Conservation (phyloP, 2,329 filamentous ascomycete genomes). For the Penicillium fuscoglaucum region DNA sequence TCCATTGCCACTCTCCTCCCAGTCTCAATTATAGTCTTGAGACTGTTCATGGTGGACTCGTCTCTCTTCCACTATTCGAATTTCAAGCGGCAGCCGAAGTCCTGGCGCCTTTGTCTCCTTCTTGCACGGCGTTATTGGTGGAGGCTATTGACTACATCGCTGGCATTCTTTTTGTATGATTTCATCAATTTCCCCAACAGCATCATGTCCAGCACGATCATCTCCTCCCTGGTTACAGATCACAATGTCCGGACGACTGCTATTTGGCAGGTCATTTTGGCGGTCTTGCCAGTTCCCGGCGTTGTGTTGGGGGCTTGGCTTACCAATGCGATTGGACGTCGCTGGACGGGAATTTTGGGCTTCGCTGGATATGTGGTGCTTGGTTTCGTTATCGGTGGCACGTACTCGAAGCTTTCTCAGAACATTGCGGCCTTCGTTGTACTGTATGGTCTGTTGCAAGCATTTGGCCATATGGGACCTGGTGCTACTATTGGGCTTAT, state of each 20-base stretch:
- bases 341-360: slow-evolving; percentile 33
- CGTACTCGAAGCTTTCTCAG: slow-evolving; percentile 27
- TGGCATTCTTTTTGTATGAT: slow-evolving; percentile 40
- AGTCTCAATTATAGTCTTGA: slow-evolving; percentile 33
- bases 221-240: slow-evolving; percentile 35
- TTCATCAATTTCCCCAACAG: slow-evolving; percentile 43
- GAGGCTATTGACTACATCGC: slow-evolving; percentile 33
- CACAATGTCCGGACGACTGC: slow-evolving; percentile 36
- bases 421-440: slow-evolving; percentile 38
- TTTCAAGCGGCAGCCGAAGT: slow-evolving; percentile 30
- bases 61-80: slow-evolving; percentile 36
- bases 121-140: slow-evolving; percentile 32
- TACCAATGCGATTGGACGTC: slow-evolving; percentile 34
- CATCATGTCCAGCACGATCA: slow-evolving; percentile 39
- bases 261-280: slow-evolving; percentile 39
- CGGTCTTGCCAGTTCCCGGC: slow-evolving; percentile 36
- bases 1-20: slow-evolving; percentile 37
- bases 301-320: slow-evolving; percentile 37
- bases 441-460: slow-evolving; percentile 36
- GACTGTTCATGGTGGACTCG: slow-evolving; percentile 39
- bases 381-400: slow-evolving; percentile 37
- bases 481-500: slow-evolving; percentile 38
- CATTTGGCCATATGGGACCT: slow-evolving; percentile 38
- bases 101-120: slow-evolving; percentile 26
- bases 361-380: slow-evolving; percentile 32